These are phyloP conservation scores for Botryotinia calthae DNA, from an alignment of 2,329 filamentous ascomycete species.

Conservation along the genomic window DNA sequence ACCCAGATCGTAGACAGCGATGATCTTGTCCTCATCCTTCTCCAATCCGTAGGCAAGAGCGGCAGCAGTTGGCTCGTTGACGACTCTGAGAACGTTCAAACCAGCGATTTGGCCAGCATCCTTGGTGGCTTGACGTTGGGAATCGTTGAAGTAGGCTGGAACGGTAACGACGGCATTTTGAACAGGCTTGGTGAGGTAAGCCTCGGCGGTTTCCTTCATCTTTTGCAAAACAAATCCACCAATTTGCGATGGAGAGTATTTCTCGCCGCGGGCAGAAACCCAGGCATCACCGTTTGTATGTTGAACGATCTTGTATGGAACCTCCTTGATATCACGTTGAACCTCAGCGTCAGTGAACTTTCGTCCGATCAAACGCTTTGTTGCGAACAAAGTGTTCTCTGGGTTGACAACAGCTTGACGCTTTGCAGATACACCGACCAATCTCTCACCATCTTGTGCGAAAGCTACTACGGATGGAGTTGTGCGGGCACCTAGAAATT, in stretches of 20 bases:
- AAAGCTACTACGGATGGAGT: conserved; percentile 95
- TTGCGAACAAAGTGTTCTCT: conserved; percentile 97
- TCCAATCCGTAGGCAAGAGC: conserved; percentile 94
- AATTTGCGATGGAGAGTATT: conserved; percentile 97
- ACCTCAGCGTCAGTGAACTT: conserved; percentile 94
- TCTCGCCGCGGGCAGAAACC: conserved; percentile 89
- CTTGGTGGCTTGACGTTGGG: conserved; percentile 96
- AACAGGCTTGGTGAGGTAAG: conserved; percentile 82
- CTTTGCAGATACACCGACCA: conserved; percentile 97
- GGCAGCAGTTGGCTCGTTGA: conserved; percentile 96
- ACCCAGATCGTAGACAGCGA: conserved; percentile 96
- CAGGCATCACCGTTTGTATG: conserved; percentile 96
- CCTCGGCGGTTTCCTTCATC: conserved; percentile 99
- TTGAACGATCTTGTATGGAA: conserved; percentile 98
- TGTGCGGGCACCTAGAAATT: conserved; percentile 69
- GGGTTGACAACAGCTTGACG: conserved; percentile 98
- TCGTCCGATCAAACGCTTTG: conserved; percentile 96
- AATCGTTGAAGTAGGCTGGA: conserved; percentile 98
- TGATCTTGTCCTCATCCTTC: conserved; percentile 85
- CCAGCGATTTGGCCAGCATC: conserved; percentile 95
- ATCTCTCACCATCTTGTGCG: conserved; percentile 89
- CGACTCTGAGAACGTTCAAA: conserved; percentile 93
- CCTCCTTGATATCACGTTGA: conserved; percentile 94
- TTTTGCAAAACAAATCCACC: conserved; percentile 95
- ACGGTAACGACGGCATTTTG: conserved; percentile 98